These are phyloP conservation scores for Starmera dryadoides DNA, from an alignment of 805 yeast genomes.

Conservation along the genomic window DNA sequence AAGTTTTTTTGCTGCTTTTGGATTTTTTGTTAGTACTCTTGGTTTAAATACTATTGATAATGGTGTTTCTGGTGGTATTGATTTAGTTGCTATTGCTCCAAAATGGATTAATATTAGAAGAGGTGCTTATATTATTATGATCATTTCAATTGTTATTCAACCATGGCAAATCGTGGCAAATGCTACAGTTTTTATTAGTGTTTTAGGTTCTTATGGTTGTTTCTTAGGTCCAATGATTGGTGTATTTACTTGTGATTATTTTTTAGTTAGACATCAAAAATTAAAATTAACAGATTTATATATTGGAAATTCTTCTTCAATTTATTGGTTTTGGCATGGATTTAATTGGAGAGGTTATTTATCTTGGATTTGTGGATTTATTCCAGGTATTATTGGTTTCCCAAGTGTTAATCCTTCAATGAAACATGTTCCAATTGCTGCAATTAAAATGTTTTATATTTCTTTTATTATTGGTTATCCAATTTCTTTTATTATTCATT, in stretches of 20 bases:
- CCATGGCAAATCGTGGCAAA: slow-evolving; percentile 32
- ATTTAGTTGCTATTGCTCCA: slow-evolving; percentile 17
- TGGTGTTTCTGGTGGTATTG: slow-evolving; percentile 36
- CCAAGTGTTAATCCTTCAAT: slow-evolving; percentile 21
- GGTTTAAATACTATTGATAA: slow-evolving; percentile 24
- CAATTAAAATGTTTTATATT: slow-evolving; percentile 20
- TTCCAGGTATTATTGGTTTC: slow-evolving; percentile 37
- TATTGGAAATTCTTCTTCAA: slow-evolving; percentile 23
- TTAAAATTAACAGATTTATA: slow-evolving; percentile 35
- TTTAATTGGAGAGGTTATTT: slow-evolving; percentile 33
- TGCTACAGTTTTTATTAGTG: slow-evolving; percentile 17
- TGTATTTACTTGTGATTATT: slow-evolving; percentile 29
- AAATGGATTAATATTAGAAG: neutral
- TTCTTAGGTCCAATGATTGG: slow-evolving; percentile 39
- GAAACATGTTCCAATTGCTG: slow-evolving; percentile 17
- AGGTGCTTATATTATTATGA: slow-evolving; percentile 21
- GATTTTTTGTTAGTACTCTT: slow-evolving; percentile 15
- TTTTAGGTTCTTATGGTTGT: slow-evolving; percentile 22
- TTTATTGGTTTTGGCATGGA: slow-evolving; percentile 37
- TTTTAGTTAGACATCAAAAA: slow-evolving; percentile 28
- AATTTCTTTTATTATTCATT: slow-evolving; percentile 17
- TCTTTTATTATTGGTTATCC: slow-evolving; percentile 21
- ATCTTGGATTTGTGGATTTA: slow-evolving; percentile 31
- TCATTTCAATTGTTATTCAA: slow-evolving; percentile 21
- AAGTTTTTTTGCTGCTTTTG: slow-evolving; percentile 33